These are phyloP conservation scores for Penicillium sp. DNA, from an alignment of 2,329 filamentous ascomycete species.

Conservation along the genomic window DNA sequence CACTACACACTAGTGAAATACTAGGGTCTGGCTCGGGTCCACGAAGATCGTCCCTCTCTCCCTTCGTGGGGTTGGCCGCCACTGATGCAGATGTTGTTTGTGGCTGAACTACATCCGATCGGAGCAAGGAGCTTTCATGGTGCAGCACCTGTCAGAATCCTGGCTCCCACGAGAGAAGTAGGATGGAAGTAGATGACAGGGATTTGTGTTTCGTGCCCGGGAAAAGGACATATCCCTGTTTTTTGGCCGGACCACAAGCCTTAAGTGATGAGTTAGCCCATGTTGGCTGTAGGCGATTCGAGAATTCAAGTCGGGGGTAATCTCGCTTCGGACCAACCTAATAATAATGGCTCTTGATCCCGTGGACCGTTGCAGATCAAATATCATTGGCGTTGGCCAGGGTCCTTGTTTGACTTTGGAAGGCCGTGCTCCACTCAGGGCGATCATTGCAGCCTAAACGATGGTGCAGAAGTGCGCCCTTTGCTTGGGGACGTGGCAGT, in stretches of 20 bases:
- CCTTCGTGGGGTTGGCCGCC: conserved; percentile 12
- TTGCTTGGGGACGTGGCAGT: background rate
- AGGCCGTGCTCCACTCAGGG: conserved; percentile 1
- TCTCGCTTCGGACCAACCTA: background rate
- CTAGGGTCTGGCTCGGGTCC: background rate
- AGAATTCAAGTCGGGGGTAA: conserved; percentile 1
- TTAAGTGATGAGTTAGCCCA: conserved; percentile 3
- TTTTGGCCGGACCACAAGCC: background rate
- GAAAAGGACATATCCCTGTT: conserved; percentile 4
- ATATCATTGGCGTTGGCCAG: background rate
- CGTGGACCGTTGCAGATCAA: conserved; percentile 4
- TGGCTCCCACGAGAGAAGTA: background rate
- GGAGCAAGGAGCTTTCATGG: conserved; percentile 24
- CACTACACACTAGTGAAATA: background rate
- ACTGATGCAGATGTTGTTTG: conserved; percentile 23
- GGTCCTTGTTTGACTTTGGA: background rate
- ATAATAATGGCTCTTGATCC: background rate
- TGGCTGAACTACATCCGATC: conserved; percentile 24
- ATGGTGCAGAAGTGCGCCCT: background rate
- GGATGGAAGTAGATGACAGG: background rate
- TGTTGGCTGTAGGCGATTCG: background rate
- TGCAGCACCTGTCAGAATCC: conserved; percentile 19
- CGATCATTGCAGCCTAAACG: conserved; percentile 8
- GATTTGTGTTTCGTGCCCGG: background rate
- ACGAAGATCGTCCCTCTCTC: background rate